Evolutionary conservation across 2,329 filamentous ascomycete species (phyloP).

Genomic region (Fusarium praegraminearum): DNA sequence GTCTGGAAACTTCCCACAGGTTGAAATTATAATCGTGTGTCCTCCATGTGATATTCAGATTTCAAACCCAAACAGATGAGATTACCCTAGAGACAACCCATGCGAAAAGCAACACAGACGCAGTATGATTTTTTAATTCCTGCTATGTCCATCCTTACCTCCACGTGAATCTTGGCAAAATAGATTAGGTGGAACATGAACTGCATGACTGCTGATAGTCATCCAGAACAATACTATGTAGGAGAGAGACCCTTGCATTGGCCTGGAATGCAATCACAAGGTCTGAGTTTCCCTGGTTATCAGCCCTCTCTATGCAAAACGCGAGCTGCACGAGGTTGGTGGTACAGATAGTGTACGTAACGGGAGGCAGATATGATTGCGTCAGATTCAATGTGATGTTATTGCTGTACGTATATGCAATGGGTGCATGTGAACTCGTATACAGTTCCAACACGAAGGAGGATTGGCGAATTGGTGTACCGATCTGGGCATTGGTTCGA

Average conservation of each 20-base stretch:
- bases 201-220: not conserved
- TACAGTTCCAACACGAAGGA: not conserved
- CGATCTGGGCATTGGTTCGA: not conserved
- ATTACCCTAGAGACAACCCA: not conserved
- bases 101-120: not conserved
- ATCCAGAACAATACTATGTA: not conserved
- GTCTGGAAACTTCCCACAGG: not conserved
- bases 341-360: slow-evolving; percentile 1
- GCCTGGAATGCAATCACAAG: slow-evolving; percentile 16
- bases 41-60: not conserved
- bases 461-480: not conserved
- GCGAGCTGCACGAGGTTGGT: not conserved
- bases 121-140: not conserved
- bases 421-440: slow-evolving; percentile 6
- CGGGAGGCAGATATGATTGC: not conserved
- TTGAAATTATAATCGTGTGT: not conserved
- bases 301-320: not conserved
- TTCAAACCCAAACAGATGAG: not conserved
- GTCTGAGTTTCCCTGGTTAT: slow-evolving; percentile 7
- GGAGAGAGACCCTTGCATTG: not conserved
- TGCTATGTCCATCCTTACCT: not conserved
- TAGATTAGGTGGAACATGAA: not conserved
- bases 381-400: not conserved
- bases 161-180: not conserved
- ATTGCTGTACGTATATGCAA: not conserved